Evolutionary conservation across 1,139 yeast species (phyloP), one percentile per base, ranked within the genome.

Genomic region (Candida labiduridarum): DNA sequence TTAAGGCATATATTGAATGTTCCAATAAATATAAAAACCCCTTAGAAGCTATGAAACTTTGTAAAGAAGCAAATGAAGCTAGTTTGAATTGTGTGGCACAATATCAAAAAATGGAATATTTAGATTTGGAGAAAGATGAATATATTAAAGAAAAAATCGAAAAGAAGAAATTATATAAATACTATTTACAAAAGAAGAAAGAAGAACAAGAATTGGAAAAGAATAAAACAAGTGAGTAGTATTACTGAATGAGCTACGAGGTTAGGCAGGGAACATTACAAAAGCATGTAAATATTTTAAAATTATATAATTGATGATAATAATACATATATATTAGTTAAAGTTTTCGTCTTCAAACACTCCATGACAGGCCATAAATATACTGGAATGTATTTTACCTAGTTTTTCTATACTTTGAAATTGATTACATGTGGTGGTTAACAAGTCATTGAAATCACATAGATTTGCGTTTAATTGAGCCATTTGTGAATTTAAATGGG

Each of bases 71-170:
- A 40, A 74, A 73, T 57, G 61, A 66, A 47, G 61, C 56, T 12
- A 67, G 72, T 43, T 51, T 66, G 54, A 72, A 56, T 4, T 91
- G 97, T 68, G 85, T 91, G 25, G 75, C 80, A n/a, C 70, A 75
- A 46, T 85, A 82, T 56, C 90, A 86, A 69, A 83, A 82, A 45
- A 76, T 82, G 52, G 81, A 85, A 58, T 88, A 80, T 59, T 78
- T 88, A 58, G 96, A 88, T 64, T 76, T 74, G 46, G 89, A 88
- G 64, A 76, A 95, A 56, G 92, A 87, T 59, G 68, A 78, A 53
- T 72, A 83, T 59, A 81, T 88, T 45, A 66, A 76, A 51, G 82
- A 80, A 56, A 86, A 85, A 68, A 69, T 77, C 31, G 78, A 72
- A 53, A 69, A 60, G 62, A 62, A 64, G 55, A 63, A 59, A 51